phyloP scores from a whole-genome alignment of 2,329 filamentous ascomycete genomes.

The Fusarium graminum region DNA sequence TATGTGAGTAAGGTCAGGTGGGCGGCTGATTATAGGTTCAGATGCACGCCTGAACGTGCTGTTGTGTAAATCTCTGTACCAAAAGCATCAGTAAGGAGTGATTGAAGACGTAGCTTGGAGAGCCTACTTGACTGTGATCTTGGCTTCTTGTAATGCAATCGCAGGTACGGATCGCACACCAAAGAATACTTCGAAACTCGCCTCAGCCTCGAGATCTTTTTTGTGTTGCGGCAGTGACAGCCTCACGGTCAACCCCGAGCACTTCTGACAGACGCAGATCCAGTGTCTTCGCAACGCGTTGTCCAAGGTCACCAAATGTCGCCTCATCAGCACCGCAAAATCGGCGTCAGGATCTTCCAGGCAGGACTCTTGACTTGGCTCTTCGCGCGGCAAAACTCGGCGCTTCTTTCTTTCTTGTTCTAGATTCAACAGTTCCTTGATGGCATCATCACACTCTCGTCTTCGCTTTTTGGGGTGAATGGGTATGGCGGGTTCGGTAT shows the following conservation, averaged over 20 bases:
- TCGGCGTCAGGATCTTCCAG: neutral
- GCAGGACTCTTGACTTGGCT: neutral
- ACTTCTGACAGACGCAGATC: slow-evolving; percentile 4
- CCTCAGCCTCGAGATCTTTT: neutral
- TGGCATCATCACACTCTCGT: neutral
- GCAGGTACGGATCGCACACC: neutral
- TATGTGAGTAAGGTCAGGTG: slow-evolving; percentile 1
- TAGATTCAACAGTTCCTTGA: neutral
- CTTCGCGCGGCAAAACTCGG: neutral
- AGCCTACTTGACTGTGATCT: slow-evolving; percentile 7
- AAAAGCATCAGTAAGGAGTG: neutral
- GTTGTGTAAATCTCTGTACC: neutral
- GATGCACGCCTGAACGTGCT: neutral
- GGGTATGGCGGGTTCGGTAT: neutral
- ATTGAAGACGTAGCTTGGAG: neutral
- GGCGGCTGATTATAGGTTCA: neutral
- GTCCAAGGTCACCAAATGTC: neutral
- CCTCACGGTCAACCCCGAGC: neutral
- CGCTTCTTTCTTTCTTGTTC: neutral
- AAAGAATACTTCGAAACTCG: slow-evolving; percentile 9
- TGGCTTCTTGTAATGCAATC: neutral
- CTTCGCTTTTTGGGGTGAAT: neutral
- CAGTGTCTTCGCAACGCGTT: slow-evolving; percentile 5
- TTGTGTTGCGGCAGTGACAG: slow-evolving; percentile 4
- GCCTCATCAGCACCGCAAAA: neutral